Conservation (phyloP, 2,329 filamentous ascomycete species). For the Penicillium sp. region DNA sequence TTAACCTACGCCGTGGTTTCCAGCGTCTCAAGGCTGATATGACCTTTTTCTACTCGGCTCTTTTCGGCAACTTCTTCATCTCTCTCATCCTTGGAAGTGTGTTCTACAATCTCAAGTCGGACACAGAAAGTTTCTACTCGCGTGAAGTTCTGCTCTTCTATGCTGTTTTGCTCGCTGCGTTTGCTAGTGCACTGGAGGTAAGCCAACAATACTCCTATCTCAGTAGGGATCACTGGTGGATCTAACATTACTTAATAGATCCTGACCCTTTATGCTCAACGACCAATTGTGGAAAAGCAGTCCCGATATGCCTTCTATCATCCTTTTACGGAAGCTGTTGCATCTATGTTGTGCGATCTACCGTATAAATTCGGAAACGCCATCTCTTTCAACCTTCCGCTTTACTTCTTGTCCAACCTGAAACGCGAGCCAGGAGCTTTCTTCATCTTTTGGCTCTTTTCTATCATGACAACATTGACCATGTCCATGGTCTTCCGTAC, state of each 20-base stretch:
- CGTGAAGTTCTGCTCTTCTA: conserved; percentile 84
- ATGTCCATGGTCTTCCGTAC: conserved; percentile 89
- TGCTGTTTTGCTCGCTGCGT: conserved; percentile 79
- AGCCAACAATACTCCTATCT: neutral
- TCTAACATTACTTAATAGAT: conserved; percentile 51
- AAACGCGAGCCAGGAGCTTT: conserved; percentile 72
- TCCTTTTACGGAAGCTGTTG: conserved; percentile 81
- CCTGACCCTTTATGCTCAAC: conserved; percentile 80
- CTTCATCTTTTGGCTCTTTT: conserved; percentile 79
- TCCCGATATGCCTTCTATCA: conserved; percentile 86
- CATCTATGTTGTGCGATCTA: conserved; percentile 82
- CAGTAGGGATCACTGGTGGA: fast-evolving
- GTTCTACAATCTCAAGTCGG: conserved; percentile 80
- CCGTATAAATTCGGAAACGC: conserved; percentile 76
- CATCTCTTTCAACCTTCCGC: conserved; percentile 71
- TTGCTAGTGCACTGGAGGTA: conserved; percentile 35
- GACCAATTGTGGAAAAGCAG: conserved; percentile 91
- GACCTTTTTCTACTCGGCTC: neutral
- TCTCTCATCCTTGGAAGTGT: conserved; percentile 54
- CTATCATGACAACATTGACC: conserved; percentile 56
- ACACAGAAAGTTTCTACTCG: conserved; percentile 71
- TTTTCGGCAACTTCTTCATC: conserved; percentile 60
- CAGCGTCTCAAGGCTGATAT: neutral
- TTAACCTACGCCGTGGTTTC: neutral
- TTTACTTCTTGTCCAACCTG: conserved; percentile 88